Base-by-base conservation (phyloP, 345 rosid species). In the Hypericum androsaemum region DNA sequence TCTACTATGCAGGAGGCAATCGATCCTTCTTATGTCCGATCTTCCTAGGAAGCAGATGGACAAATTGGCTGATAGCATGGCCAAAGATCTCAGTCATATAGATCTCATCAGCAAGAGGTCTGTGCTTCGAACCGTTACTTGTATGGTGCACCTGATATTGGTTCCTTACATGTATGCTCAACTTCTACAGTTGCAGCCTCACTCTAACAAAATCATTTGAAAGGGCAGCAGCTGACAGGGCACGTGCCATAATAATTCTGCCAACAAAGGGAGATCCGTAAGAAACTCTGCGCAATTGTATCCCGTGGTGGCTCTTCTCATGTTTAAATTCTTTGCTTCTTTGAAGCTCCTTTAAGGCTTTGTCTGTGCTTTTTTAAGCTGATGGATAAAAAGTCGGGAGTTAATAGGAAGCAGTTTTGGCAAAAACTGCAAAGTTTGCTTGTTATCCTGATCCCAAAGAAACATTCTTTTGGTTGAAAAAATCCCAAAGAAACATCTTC, bases 1-100 rank as follows among this genome's bases (percentile, higher is more conserved):
- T 22, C 32, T 22, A 22, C 47, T 64, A 72, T 65, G 49, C 65
- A 90, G 96, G 89, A 78, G 67, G 80, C 98, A 92, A 70, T 81
- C 88, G 73, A 80, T 90, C 74, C 89, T 90, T 76, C 86, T 90
- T 57, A 71, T 90, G 92, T 79, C 95, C 55, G 98, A 90, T 75
- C 78, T 83, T 66, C 98, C 98, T 14, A 75, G 98, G 80, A 92
- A 84, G 75, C 94, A 92, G 74, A 85, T 87, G 66, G 95, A 92
- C 64, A 81, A 73, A 77, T 53, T 84, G 41, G 88, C 89, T 58
- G 98, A 92, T 52, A 74, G 61, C 58, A 64, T 79, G 41, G 68
- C 83, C 58, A 92, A 64, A 73, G 98, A 92, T 73, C 81, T 82
- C 59, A 71, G 62, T 69, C 95, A 92, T 63, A 80, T 87, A 62